phyloP scores from a whole-genome alignment of 2,329 filamentous ascomycete genomes.

The Fusarium transvaalense region DNA sequence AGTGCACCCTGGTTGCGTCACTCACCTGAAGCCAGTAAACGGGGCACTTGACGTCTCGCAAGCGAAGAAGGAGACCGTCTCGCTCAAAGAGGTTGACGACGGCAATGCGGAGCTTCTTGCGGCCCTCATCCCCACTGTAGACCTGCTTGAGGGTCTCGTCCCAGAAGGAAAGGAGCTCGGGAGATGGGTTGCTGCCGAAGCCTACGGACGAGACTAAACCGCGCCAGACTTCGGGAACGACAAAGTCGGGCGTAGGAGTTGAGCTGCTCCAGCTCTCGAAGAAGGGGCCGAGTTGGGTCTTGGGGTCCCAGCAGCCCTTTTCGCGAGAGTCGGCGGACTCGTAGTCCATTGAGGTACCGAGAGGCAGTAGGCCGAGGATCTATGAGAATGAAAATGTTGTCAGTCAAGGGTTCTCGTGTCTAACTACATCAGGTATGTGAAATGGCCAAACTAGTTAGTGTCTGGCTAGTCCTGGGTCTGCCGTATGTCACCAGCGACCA shows the following conservation, averaged over 20 bases:
- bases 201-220: constrained; percentile 60
- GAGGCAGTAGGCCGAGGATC: constrained; percentile 62
- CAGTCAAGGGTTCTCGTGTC: constrained; percentile 9
- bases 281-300: constrained; percentile 57
- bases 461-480: neutral
- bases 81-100: constrained; percentile 60
- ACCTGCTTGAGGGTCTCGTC: constrained; percentile 58
- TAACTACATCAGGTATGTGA: constrained; percentile 6
- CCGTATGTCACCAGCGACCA: constrained; percentile 1
- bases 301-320: constrained; percentile 64
- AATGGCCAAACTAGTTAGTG: neutral
- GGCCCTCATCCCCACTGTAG: constrained; percentile 63
- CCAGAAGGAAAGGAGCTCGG: constrained; percentile 60
- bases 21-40: constrained; percentile 66
- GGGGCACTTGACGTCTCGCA: constrained; percentile 63
- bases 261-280: constrained; percentile 57
- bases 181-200: constrained; percentile 57
- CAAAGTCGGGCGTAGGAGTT: constrained; percentile 60
- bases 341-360: constrained; percentile 67
- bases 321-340: constrained; percentile 61
- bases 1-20: constrained; percentile 3
- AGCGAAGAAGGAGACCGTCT: constrained; percentile 61
- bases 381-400: constrained; percentile 38
- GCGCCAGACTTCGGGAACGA: constrained; percentile 61
- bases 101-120: constrained; percentile 62